Evolutionary conservation across 805 yeast species (phyloP), one percentile per base, ranked within the genome.

Genomic region (Kazachstania bromeliacearum): DNA sequence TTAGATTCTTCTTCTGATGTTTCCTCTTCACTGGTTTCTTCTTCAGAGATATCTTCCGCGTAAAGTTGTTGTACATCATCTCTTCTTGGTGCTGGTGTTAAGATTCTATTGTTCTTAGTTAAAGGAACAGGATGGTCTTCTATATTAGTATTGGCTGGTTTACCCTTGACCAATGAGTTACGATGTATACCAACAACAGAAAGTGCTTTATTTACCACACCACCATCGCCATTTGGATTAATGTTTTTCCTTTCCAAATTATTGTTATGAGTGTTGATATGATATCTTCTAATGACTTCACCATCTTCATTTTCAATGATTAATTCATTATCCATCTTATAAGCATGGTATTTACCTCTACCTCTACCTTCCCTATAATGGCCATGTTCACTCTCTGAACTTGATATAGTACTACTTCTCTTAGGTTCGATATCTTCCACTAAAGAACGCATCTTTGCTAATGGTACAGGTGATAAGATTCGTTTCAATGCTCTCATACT

Each of bases 281-380:
- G 71, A 60, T 87, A 89, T 36, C 95, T 69, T 51, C 95, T 76
- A 31, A 92, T 66, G 38, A 92, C 75, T 48, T 89, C 97, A 44
- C 97, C 98, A 9, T 88, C 95, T 31, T 75, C 84, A 50, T 87
- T 83, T 58, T 89, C 98, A 39, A 92, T 79, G 40, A 85, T 69
- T 37, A 92, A 72, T 40, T 77, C 67, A 49, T 85, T 77, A 52
- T 79, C 92, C 28, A 84, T 67, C 57, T 80, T 82, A 58, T 78
- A 89, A 1, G 96, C 97, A 59, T 64, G 75, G 47, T 57, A 63
- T 38, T 59, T 60, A 17, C 27, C 17, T 25, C 37, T 44, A 8
- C 21, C 15, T n/a, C 20, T 35, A 14, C 16, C 24, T 4, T 19
- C 28, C 2, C 13, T 14, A n/a, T 32, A 37, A 35, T 7, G 34